Evolutionary conservation across 108 stramenopile species (phyloP), one percentile per base, ranked within the genome.

Genomic region (Cylindrotheca closterium): DNA sequence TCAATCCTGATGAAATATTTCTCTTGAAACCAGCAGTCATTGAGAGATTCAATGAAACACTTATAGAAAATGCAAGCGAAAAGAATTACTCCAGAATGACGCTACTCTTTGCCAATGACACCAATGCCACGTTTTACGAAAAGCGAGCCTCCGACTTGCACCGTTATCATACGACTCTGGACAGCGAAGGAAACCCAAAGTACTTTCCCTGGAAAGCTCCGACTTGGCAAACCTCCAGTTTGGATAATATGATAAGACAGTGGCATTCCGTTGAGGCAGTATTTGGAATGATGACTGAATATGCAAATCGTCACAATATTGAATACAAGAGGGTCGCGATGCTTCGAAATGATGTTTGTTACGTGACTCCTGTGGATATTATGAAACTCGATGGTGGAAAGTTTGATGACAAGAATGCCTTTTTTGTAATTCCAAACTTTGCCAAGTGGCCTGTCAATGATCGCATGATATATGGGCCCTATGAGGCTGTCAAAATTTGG

Each of bases 401-500:
- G 18, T 15, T 57, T 31, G 26, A 57, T 32, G 28, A 31, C 4
- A 5, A 4, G 22, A 77, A 69, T 37, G 56, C 55, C 52, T 71
- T 74, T 17, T 65, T 79, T 48, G 60, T 79, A n/a, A n/a, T n/a
- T n/a, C n/a, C n/a, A n/a, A n/a, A n/a, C 26, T 63, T 60, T 47
- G 80, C 75, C 5, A 54, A 71, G 1, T 65, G 60, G 51, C 59
- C 69, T 18, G n/a, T n/a, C n/a, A n/a, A n/a, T n/a, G n/a, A n/a
- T n/a, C n/a, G n/a, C n/a, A n/a, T n/a, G n/a, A n/a, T n/a, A n/a
- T n/a, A n/a, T n/a, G n/a, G n/a, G n/a, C n/a, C n/a, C n/a, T n/a
- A n/a, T n/a, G n/a, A n/a, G n/a, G 67, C 68, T 15, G 63, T 63
- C 0, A 28, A 68, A 47, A 51, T 83, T 47, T 83, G 78, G 74